Percentiles rank a stretch among this genome's conserved stretches.
Evolutionary conservation across 108 stramenopile species (phyloP).

Genomic region (Cyclotella atomus): DNA sequence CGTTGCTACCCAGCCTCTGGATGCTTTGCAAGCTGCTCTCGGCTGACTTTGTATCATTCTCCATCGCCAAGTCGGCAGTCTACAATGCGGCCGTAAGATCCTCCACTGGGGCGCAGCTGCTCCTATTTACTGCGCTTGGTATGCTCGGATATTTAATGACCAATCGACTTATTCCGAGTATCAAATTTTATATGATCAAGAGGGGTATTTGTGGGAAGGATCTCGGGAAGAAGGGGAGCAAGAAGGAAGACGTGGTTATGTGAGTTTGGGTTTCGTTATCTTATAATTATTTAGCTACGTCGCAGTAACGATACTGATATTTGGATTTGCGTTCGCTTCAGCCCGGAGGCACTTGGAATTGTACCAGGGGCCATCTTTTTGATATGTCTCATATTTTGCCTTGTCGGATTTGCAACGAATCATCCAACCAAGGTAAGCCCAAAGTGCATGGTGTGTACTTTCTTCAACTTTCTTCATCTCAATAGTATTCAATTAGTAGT

Average conservation of each 20-base stretch:
- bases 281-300: background rate
- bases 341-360: slow-evolving; percentile 95
- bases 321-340: slow-evolving; percentile 6
- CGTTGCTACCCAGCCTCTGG: background rate
- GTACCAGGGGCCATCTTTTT: slow-evolving; percentile 92
- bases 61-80: background rate
- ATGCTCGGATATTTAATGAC: slow-evolving; percentile 32
- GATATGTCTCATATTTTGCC: slow-evolving; percentile 85
- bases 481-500: slow-evolving; percentile 2
- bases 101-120: slow-evolving; percentile 41
- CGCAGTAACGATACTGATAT: background rate
- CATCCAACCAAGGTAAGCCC: slow-evolving; percentile 61
- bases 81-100: background rate
- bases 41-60: background rate
- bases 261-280: slow-evolving; percentile 17
- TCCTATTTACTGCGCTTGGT: slow-evolving; percentile 38
- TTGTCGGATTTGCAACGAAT: slow-evolving; percentile 85
- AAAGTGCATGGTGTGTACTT: background rate
- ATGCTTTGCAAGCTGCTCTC: background rate
- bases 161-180: slow-evolving; percentile 46
- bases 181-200: slow-evolving; percentile 67
- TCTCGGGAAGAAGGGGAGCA: slow-evolving; percentile 86
- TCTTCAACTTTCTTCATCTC: background rate
- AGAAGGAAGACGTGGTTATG: slow-evolving; percentile 60
- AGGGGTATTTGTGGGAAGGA: slow-evolving; percentile 87